A percentile compares a stretch with the other conserved stretches of the same genome.
Conservation (phyloP, 139 green algal species). For the Closterium sp. region DNA sequence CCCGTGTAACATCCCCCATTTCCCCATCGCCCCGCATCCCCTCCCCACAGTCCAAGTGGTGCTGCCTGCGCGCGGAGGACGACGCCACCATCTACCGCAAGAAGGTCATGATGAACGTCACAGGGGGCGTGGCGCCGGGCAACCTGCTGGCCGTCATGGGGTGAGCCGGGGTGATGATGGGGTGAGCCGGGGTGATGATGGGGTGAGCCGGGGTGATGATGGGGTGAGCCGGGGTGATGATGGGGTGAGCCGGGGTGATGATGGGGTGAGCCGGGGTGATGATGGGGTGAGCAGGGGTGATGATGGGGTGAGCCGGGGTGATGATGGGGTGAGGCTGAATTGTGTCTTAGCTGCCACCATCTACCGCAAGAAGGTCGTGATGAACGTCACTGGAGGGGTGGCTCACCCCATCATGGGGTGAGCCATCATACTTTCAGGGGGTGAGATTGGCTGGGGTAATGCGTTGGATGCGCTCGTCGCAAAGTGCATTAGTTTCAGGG, state of each 20-base stretch:
- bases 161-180: neutral
- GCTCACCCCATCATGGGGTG: constrained; percentile 6
- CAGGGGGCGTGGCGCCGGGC: constrained; percentile 12
- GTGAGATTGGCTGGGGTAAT: too few species aligned
- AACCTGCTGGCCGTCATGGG: constrained; percentile 24
- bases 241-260: neutral
- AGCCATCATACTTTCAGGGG: too few species aligned
- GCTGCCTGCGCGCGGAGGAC: neutral
- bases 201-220: neutral
- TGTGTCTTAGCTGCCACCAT: neutral
- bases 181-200: too few species aligned
- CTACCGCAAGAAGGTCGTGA: neutral
- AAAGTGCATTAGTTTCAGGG: too few species aligned
- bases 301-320: neutral
- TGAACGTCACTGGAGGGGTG: neutral
- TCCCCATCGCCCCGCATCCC: too few species aligned
- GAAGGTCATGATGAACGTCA: constrained; percentile 27
- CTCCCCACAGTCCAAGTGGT: too few species aligned
- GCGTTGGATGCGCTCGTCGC: too few species aligned
- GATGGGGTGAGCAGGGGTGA: neutral
- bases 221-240: neutral
- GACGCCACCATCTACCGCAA: neutral
- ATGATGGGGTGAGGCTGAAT: too few species aligned
- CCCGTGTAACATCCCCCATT: too few species aligned
- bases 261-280: too few species aligned